These are phyloP conservation scores for Globisporangium yorkense DNA, from an alignment of 352 stramenopile species.

Conservation along the genomic window DNA sequence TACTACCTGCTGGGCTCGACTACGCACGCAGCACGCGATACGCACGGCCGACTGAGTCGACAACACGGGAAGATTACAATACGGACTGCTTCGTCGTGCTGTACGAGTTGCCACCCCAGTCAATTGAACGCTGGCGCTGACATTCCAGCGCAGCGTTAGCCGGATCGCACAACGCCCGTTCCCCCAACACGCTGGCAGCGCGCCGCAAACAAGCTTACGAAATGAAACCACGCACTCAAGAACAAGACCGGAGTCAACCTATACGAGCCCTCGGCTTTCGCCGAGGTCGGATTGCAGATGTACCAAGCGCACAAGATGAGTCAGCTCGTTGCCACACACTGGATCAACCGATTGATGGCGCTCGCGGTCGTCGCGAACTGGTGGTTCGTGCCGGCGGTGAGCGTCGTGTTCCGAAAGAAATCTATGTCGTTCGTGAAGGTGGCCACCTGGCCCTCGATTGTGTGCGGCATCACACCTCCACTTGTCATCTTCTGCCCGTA, in stretches of 20 bases:
- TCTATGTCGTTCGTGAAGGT: slow-evolving; percentile 2
- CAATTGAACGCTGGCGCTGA: too few species aligned
- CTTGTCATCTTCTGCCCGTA: too few species aligned
- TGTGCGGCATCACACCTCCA: too few species aligned
- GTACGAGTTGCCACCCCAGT: too few species aligned
- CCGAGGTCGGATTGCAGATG: slow-evolving; percentile 10
- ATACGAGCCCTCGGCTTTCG: slow-evolving; percentile 6
- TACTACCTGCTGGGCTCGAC: neutral
- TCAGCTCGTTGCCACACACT: slow-evolving; percentile 7
- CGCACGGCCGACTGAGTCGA: neutral
- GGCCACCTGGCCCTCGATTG: too few species aligned
- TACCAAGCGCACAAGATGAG: slow-evolving; percentile 11
- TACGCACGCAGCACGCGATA: neutral
- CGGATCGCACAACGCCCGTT: too few species aligned
- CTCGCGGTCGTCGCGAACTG: slow-evolving; percentile 20
- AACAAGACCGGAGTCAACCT: neutral
- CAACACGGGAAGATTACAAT: too few species aligned
- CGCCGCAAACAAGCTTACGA: neutral
- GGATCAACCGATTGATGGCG: slow-evolving; percentile 15
- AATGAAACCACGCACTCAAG: slow-evolving; percentile 1
- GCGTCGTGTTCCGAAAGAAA: slow-evolving; percentile 6
- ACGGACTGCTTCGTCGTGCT: too few species aligned
- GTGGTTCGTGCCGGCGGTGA: slow-evolving; percentile 17
- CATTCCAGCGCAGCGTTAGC: too few species aligned
- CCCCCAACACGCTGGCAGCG: neutral